Percentiles rank a stretch among this genome's conserved stretches.
Conservation (phyloP, 768 basidiomycete species). For the Mycena venus region DNA sequence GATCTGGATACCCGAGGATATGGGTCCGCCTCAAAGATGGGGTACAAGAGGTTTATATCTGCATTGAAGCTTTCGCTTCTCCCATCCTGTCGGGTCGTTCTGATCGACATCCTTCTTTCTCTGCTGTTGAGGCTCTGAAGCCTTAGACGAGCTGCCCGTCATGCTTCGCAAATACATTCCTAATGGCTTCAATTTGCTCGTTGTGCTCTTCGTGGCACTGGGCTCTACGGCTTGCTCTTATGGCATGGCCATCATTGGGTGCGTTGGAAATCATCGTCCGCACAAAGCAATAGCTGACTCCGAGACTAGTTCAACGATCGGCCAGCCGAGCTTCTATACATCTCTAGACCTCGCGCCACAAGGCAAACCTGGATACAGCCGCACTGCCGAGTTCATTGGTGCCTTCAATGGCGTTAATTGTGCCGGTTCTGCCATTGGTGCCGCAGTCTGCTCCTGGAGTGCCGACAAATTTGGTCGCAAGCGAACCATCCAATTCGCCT, state of each 20-base stretch:
- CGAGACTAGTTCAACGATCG: constrained; percentile 5
- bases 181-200: constrained; percentile 10
- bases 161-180: constrained; percentile 10
- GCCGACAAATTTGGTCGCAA: constrained; percentile 12
- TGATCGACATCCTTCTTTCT: background rate
- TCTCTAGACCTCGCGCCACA: constrained; percentile 8
- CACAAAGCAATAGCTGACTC: constrained; percentile 10
- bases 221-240: constrained; percentile 12
- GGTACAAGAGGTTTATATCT: constrained; percentile 9
- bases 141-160: background rate
- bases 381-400: constrained; percentile 11
- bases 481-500: constrained; percentile 9
- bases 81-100: constrained; percentile 9
- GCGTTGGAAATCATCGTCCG: constrained; percentile 4
- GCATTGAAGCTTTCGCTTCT: constrained; percentile 11
- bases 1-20: constrained; percentile 3
- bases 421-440: constrained; percentile 9
- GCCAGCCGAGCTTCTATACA: constrained; percentile 8
- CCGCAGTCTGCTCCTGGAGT: constrained; percentile 11
- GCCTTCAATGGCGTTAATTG: constrained; percentile 11
- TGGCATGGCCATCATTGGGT: constrained; percentile 12
- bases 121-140: constrained; percentile 8
- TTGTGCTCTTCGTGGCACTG: constrained; percentile 11
- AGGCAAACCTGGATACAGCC: constrained; percentile 8
- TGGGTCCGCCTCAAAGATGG: constrained; percentile 6